Percentiles rank a stretch among this genome's conserved stretches.
phyloP scores from a whole-genome alignment of 1,139 yeast species.

The Kluyveromyces sp. region DNA sequence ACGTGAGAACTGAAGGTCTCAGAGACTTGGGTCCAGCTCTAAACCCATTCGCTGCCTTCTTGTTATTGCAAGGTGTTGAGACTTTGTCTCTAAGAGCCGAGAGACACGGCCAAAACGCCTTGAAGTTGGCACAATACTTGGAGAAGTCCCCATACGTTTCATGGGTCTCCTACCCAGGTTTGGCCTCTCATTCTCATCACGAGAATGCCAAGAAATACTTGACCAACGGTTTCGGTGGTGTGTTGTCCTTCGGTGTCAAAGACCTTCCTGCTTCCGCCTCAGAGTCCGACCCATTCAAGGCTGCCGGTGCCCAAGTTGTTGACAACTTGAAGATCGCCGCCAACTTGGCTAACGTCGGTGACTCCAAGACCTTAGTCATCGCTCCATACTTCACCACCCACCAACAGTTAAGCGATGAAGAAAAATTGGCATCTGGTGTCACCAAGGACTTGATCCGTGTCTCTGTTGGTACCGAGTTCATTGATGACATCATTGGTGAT shows the following conservation, averaged over 20 bases:
- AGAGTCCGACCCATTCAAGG: conserved; percentile 51
- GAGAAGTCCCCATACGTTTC: conserved; percentile 66
- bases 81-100: conserved; percentile 90
- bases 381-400: conserved; percentile 96
- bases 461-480: conserved; percentile 82
- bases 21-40: conserved; percentile 90
- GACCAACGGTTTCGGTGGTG: conserved; percentile 74
- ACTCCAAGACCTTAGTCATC: conserved; percentile 86
- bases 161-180: conserved; percentile 91
- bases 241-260: conserved; percentile 82
- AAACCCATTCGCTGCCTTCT: conserved; percentile 84
- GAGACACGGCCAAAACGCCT: conserved; percentile 82
- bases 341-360: conserved; percentile 95
- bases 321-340: conserved; percentile 78
- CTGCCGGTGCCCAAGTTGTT: conserved; percentile 75
- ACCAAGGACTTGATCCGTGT: conserved; percentile 81
- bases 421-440: conserved; percentile 77
- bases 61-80: conserved; percentile 84
- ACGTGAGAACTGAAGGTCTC: conserved; percentile 74
- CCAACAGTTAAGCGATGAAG: conserved; percentile 78
- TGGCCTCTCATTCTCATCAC: conserved; percentile 76
- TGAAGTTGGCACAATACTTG: conserved; percentile 69
- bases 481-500: conserved; percentile 82
- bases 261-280: conserved; percentile 41
- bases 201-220: conserved; percentile 78